Evolutionary conservation across 2,329 filamentous ascomycete genomes (phyloP), one percentile per base, ranked within the genome.

Genomic region (Beauveria caledonica): DNA sequence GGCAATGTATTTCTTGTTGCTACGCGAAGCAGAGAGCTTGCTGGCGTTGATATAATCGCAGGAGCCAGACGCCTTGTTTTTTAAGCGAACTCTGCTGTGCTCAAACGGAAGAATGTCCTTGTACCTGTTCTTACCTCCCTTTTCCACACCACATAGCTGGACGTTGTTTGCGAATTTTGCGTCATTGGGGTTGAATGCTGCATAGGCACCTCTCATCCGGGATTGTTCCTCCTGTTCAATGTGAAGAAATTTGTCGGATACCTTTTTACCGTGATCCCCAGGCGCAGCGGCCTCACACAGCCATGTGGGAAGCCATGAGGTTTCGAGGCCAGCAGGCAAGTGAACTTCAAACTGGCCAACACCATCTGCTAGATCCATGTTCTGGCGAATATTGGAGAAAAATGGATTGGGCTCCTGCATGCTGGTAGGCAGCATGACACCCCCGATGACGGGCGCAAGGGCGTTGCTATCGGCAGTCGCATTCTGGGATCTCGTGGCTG

Each of bases 41-140:
- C 90, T 97, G 19, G 92, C 94, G 70, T 99, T 99, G 74, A 99
- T 86, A 69, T 99, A 99, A 72, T 99, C 94, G 72, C 93, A 96
- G 23, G 79, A 80, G 13, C 86, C 87, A 1, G 81, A 77, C 0
- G 82, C 76, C 40, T 87, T 84, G 46, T 85, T 84, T 65, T 89
- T 81, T 51, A 99, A 75, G 65, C 85, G 91, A 58, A 99, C 94
- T 62, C 94, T 81, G 3, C 91, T 87, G 73, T 99, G 94, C 69
- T 97, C 93, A 70, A 95, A 99, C 0, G 94, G 94, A 75, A 96
- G 87, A 60, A 97, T 97, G 66, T 97, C 95, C 76, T 97, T 97
- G 77, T 99, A 99, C 9, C 94, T 85, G 68, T 99, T 99, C 77
- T 97, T 97, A 19, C 81, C 85, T 8, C 94, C 94, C 72, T 97